These are phyloP conservation scores for Polysphondylium violaceum DNA, from an alignment of 78 protist genomes.

Conservation along the genomic window DNA sequence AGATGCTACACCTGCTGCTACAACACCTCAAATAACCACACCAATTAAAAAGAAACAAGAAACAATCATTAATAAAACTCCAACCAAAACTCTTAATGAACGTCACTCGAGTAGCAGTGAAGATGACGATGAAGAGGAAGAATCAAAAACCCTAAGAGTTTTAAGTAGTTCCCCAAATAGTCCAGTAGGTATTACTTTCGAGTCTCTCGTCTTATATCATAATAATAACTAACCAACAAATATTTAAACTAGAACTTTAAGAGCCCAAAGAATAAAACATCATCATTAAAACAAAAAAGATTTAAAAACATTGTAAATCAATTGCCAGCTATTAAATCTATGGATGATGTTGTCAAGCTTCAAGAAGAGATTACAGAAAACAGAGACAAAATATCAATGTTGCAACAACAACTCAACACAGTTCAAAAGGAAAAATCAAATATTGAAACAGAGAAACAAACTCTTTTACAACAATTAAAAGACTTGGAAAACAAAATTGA, in stretches of 20 bases:
- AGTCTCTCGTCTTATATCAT: not conserved
- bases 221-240: not conserved
- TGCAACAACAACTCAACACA: constrained; percentile 49
- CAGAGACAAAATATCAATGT: constrained; percentile 43
- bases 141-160: not conserved
- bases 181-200: constrained; percentile 20
- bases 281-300: constrained; percentile 55
- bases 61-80: not conserved
- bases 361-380: constrained; percentile 76
- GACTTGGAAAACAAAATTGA: constrained; percentile 24
- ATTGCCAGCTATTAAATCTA: constrained; percentile 47
- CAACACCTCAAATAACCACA: not conserved
- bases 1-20: not conserved
- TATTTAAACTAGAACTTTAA: constrained; percentile 5
- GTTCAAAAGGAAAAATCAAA: constrained; percentile 51
- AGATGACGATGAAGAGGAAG: constrained; percentile 8
- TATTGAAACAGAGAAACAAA: constrained; percentile 28
- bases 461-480: constrained; percentile 11
- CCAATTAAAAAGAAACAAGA: not conserved
- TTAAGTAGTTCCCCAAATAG: constrained; percentile 18
- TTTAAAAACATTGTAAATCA: constrained; percentile 10
- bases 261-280: constrained; percentile 16
- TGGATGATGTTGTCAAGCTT: constrained; percentile 72
- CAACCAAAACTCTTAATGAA: not conserved
- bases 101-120: not conserved